These are phyloP conservation scores for Echinosphaeria canescens DNA, from an alignment of 2,329 filamentous ascomycete species.

Conservation along the genomic window DNA sequence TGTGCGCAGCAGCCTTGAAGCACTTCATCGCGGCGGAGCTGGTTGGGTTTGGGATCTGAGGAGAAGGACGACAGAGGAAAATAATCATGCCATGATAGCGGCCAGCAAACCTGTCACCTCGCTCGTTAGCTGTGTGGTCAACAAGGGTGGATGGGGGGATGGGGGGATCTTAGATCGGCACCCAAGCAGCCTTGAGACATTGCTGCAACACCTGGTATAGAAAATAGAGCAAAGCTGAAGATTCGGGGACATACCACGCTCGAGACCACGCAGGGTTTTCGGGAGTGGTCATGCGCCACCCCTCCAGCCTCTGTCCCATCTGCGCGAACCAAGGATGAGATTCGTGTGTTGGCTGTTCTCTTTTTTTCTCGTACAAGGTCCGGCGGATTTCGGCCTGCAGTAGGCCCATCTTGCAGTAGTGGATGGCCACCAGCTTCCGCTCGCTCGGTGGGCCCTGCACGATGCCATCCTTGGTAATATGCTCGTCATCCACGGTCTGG, in stretches of 20 bases:
- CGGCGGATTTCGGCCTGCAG: constrained; percentile 76
- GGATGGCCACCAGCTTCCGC: constrained; percentile 75
- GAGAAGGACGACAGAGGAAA: constrained; percentile 74
- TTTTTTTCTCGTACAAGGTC: constrained; percentile 70
- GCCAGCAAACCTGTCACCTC: constrained; percentile 30
- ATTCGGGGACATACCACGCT: constrained; percentile 44
- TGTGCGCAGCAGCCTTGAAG: constrained; percentile 62
- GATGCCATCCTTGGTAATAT: constrained; percentile 62
- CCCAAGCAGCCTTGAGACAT: no score
- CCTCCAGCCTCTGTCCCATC: constrained; percentile 58
- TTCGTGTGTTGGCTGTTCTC: constrained; percentile 63
- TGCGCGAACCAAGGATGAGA: constrained; percentile 69
- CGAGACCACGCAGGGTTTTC: constrained; percentile 51
- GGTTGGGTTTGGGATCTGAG: constrained; percentile 75
- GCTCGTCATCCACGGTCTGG: constrained; percentile 57
- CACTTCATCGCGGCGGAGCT: constrained; percentile 58
- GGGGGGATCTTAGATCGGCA: no score
- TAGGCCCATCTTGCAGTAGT: constrained; percentile 82
- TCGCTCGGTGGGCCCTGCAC: constrained; percentile 48
- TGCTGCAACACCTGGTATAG: no score
- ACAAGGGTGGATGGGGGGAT: no score
- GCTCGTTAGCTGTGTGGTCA: constrained; percentile 3
- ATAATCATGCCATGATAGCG: constrained; percentile 78
- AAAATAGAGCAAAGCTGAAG: no score
- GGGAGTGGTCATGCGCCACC: constrained; percentile 62